These are phyloP conservation scores for Aspergillus sp. DNA, from an alignment of 2,329 filamentous ascomycete genomes.

Conservation along the genomic window DNA sequence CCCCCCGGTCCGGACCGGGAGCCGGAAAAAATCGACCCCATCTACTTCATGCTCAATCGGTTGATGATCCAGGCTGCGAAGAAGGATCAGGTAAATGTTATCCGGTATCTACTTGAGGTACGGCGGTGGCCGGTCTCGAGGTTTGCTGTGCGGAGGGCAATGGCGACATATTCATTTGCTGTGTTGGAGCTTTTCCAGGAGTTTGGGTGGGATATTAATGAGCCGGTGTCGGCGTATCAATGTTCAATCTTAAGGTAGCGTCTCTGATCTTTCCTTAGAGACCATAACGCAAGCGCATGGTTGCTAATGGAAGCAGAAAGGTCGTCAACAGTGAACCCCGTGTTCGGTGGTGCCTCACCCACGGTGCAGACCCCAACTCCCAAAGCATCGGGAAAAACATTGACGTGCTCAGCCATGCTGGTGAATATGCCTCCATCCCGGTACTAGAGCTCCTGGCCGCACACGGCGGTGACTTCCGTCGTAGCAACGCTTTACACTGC, in stretches of 20 bases:
- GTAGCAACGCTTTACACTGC: neutral
- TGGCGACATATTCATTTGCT: slow-evolving; percentile 1
- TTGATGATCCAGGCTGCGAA: slow-evolving; percentile 1
- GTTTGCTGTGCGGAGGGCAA: neutral
- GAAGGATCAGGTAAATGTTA: neutral
- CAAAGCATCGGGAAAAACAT: neutral
- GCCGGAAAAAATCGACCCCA: neutral
- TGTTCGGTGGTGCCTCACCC: slow-evolving; percentile 1
- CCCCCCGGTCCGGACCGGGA: slow-evolving; percentile 1
- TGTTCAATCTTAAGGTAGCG: slow-evolving; percentile 1
- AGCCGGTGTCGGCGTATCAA: neutral
- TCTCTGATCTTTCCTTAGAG: neutral
- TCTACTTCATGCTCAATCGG: neutral
- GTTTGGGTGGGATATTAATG: neutral
- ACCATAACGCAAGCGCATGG: neutral
- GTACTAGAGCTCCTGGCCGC: neutral
- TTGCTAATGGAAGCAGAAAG: neutral
- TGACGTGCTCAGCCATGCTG: slow-evolving; percentile 2
- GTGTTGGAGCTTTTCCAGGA: neutral
- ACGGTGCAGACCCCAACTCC: slow-evolving; percentile 1
- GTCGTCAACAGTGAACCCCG: neutral
- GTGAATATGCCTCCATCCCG: neutral
- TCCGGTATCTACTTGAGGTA: neutral
- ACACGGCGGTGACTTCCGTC: neutral
- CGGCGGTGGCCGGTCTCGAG: neutral